Conservation (phyloP, 257 asterid species). For the Nicotiana knightiana region DNA sequence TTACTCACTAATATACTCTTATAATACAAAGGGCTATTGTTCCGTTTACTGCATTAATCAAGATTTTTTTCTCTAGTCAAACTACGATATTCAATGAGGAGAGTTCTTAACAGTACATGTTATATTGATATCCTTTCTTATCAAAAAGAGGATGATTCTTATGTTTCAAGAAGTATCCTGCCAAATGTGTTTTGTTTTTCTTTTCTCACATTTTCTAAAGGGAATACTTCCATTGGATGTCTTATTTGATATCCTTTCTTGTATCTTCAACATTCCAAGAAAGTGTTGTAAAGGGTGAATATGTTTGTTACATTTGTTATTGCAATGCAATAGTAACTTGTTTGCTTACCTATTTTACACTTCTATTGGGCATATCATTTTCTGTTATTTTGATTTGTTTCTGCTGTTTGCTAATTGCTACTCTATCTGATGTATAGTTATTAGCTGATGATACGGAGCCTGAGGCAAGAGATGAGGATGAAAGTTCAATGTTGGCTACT, state of each 20-base stretch:
- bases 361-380: background rate
- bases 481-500: slow-evolving; percentile 62
- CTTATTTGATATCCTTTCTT: background rate
- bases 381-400: slow-evolving; percentile 13
- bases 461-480: slow-evolving; percentile 66
- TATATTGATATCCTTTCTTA: background rate
- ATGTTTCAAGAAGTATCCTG: background rate
- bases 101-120: background rate
- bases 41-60: background rate
- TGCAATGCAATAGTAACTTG: background rate
- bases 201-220: background rate
- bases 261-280: background rate
- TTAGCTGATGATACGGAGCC: slow-evolving; percentile 44
- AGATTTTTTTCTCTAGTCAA: background rate
- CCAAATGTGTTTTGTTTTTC: background rate
- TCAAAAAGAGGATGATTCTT: background rate
- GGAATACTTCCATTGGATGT: background rate
- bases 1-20: background rate
- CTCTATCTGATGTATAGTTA: slow-evolving; percentile 41
- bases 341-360: slow-evolving; percentile 5
- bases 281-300: background rate
- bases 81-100: background rate
- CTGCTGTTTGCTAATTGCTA: slow-evolving; percentile 11
- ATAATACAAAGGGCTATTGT: background rate
- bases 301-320: background rate